phyloP scores from a whole-genome alignment of 768 basidiomycete species.

The Termitomyces sp. region DNA sequence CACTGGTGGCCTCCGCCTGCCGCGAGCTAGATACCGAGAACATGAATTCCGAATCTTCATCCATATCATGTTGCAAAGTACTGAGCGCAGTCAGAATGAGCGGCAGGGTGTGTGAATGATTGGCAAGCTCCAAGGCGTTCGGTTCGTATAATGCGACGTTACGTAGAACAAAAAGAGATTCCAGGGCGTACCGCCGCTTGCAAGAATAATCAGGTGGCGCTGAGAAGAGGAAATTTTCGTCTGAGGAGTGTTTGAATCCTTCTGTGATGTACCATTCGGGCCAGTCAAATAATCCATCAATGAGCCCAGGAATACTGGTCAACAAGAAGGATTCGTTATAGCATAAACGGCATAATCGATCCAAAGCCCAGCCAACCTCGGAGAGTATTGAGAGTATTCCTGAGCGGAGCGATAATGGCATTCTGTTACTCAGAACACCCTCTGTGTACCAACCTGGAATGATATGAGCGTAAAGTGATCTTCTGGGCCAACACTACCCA shows the following conservation, averaged over 20 bases:
- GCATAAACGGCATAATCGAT: too few species aligned
- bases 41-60: constrained; percentile 67
- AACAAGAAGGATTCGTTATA: too few species aligned
- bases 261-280: too few species aligned
- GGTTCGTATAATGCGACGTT: constrained; percentile 61
- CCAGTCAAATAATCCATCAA: too few species aligned
- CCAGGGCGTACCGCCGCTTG: constrained; percentile 71
- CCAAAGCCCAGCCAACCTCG: too few species aligned
- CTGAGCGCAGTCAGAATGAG: too few species aligned
- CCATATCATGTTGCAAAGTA: too few species aligned
- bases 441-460: constrained; percentile 95
- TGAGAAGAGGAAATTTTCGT: constrained; percentile 48
- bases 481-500: too few species aligned
- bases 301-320: too few species aligned
- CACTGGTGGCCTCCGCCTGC: constrained; percentile 43
- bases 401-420: constrained; percentile 85
- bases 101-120: constrained; percentile 55
- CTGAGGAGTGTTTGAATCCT: too few species aligned
- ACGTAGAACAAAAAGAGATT: constrained; percentile 79
- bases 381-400: constrained; percentile 71
- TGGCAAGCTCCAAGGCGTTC: constrained; percentile 57
- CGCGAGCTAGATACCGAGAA: constrained; percentile 31
- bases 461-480: too few species aligned
- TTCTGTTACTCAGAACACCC: constrained; percentile 69
- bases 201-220: constrained; percentile 40